Conservation (phyloP, 306 rosid species). For the Ormosia semicastrata region DNA sequence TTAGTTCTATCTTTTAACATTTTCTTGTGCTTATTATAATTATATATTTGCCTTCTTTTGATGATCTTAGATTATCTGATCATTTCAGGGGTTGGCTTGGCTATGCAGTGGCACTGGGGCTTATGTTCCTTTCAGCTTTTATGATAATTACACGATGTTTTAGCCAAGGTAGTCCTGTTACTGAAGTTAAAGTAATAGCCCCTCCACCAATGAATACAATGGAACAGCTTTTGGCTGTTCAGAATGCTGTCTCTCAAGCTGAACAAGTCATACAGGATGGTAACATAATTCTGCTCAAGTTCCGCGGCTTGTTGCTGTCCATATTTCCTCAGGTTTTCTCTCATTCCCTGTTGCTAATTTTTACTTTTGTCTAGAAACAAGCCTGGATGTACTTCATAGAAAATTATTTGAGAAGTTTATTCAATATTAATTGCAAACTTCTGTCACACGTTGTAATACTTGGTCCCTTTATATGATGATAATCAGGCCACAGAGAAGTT, state of each 20-base stretch:
- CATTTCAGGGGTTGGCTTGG: constrained; percentile 86
- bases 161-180: constrained; percentile 52
- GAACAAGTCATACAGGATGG: constrained; percentile 78
- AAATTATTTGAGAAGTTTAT: neutral
- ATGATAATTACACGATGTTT: constrained; percentile 61
- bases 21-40: neutral
- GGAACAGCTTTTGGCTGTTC: constrained; percentile 97
- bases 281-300: constrained; percentile 77
- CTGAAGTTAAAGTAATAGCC: constrained; percentile 67
- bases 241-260: constrained; percentile 75
- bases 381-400: neutral
- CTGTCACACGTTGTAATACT: constrained; percentile 7
- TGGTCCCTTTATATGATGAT: constrained; percentile 17
- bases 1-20: neutral
- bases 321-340: constrained; percentile 83
- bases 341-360: neutral
- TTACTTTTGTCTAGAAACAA: neutral
- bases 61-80: constrained; percentile 10
- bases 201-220: constrained; percentile 84
- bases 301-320: constrained; percentile 72
- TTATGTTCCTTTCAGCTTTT: constrained; percentile 55
- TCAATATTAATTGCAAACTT: neutral
- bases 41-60: constrained; percentile 8
- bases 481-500: constrained; percentile 81
- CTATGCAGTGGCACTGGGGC: constrained; percentile 53